A percentile compares a stretch with the other conserved stretches of the same genome.
Evolutionary conservation across 768 basidiomycete species (phyloP).

Genomic region (Calocera cornea): DNA sequence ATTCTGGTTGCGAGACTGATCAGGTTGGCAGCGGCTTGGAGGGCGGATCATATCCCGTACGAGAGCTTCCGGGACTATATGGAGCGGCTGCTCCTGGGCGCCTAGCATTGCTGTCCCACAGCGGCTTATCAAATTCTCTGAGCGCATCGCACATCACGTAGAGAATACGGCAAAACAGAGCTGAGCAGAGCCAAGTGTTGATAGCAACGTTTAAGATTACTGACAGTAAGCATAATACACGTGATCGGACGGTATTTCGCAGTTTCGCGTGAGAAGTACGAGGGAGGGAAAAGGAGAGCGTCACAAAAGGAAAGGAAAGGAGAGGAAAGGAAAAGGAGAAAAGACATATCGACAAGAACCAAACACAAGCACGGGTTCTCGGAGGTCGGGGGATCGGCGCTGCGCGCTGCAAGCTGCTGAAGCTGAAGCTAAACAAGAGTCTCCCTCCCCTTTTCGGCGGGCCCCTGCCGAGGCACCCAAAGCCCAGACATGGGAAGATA

Average conservation of each 20-base stretch:
- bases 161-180: neutral
- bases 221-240: conserved; percentile 1
- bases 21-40: neutral
- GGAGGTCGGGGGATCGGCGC: no score
- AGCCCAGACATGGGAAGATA: no score
- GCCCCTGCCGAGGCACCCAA: no score
- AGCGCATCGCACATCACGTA: no score
- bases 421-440: no score
- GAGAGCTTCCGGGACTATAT: neutral
- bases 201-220: conserved; percentile 2
- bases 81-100: neutral
- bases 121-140: no score
- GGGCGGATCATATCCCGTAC: neutral
- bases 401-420: no score
- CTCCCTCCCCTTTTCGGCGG: no score
- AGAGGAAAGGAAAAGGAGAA: neutral
- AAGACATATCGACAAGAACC: neutral
- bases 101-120: neutral
- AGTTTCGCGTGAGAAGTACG: neutral
- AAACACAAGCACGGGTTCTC: no score
- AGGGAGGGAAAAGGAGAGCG: neutral
- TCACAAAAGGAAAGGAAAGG: neutral
- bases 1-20: neutral
- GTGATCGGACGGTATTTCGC: neutral
- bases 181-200: neutral